Percentiles rank a stretch among this genome's conserved stretches.
These are phyloP conservation scores for Plantago major DNA, from an alignment of 257 asterid species.

Conservation along the genomic window DNA sequence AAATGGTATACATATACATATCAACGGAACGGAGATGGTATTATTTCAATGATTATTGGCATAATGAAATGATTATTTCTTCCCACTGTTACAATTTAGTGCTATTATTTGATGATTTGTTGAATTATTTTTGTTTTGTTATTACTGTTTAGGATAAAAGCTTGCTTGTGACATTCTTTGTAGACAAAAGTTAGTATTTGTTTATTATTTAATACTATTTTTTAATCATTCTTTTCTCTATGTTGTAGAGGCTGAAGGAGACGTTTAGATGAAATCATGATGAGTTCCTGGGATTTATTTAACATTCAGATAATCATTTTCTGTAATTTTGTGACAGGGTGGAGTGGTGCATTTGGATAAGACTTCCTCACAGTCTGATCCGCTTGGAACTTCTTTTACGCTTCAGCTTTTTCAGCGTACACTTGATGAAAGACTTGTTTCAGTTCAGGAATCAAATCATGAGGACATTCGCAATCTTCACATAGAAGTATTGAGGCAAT, in stretches of 20 bases:
- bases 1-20: too few species aligned
- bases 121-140: background rate
- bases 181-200: too few species aligned
- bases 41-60: too few species aligned
- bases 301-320: background rate
- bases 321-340: conserved; percentile 45
- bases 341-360: conserved; percentile 43
- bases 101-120: conserved; percentile 9
- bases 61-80: too few species aligned
- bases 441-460: conserved; percentile 84
- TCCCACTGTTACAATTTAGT: background rate
- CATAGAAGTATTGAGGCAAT: conserved; percentile 76
- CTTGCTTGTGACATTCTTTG: too few species aligned
- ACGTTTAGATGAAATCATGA: conserved; percentile 1
- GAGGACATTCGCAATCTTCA: conserved; percentile 93
- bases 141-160: too few species aligned
- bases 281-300: background rate
- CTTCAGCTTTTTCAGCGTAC: conserved; percentile 93
- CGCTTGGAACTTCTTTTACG: conserved; percentile 68
- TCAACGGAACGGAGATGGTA: too few species aligned
- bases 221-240: too few species aligned
- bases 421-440: conserved; percentile 80
- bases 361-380: conserved; percentile 39
- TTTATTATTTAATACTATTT: too few species aligned
- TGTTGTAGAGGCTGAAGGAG: too few species aligned